Evolutionary conservation across 2,329 filamentous ascomycete species (phyloP).

Genomic region (Fusarium virguliforme): DNA sequence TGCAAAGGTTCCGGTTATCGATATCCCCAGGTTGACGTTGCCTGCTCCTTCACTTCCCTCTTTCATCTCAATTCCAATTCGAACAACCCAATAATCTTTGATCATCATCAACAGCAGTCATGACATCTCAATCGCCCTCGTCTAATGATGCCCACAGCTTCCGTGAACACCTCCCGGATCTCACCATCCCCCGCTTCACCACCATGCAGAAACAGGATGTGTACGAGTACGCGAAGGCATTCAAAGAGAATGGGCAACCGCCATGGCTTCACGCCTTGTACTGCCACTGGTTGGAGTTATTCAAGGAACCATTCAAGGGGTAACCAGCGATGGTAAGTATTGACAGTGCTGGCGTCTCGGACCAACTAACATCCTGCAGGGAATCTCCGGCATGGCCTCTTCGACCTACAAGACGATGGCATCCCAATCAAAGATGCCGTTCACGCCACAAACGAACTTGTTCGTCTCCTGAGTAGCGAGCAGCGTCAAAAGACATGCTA

Average conservation of each 20-base stretch:
- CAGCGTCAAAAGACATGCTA: constrained; percentile 59
- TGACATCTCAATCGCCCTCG: not conserved
- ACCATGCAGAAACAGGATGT: constrained; percentile 73
- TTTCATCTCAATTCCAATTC: not conserved
- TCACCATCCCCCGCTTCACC: constrained; percentile 74
- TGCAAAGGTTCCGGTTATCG: not conserved
- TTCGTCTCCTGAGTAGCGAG: constrained; percentile 58
- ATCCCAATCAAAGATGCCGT: constrained; percentile 72
- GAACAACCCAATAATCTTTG: not conserved
- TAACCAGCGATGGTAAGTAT: not conserved
- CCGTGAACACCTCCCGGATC: constrained; percentile 74
- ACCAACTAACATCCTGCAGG: not conserved
- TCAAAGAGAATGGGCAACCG: not conserved
- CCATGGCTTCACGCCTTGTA: not conserved
- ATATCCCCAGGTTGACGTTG: not conserved
- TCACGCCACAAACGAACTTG: constrained; percentile 65
- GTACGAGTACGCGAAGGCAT: constrained; percentile 71
- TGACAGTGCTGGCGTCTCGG: not conserved
- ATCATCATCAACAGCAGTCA: not conserved
- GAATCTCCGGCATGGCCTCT: constrained; percentile 63
- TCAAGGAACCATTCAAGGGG: constrained; percentile 5
- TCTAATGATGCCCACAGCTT: constrained; percentile 14
- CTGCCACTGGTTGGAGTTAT: constrained; percentile 5
- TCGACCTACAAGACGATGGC: constrained; percentile 74
- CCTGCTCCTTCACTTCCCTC: not conserved